Conservation (phyloP, 805 yeast species). For the Candida piceae region DNA sequence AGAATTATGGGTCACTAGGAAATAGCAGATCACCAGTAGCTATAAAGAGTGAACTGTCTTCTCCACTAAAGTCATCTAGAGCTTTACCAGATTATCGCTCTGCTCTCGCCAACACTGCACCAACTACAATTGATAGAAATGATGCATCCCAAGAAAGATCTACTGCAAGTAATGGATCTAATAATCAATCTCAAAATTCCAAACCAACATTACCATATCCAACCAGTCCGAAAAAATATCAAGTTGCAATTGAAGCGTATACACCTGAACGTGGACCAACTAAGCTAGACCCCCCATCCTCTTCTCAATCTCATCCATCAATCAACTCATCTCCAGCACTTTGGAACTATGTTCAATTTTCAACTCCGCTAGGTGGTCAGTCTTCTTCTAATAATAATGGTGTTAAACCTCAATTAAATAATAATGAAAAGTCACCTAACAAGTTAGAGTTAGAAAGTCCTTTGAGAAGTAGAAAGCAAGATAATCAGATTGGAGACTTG, state of each 20-base stretch:
- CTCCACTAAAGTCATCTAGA: conserved; percentile 15
- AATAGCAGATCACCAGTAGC: too few species aligned
- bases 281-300: conserved; percentile 25
- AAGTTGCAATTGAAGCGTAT: conserved; percentile 54
- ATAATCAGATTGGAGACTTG: conserved; percentile 35
- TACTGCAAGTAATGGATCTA: conserved; percentile 1
- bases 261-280: conserved; percentile 55
- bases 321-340: conserved; percentile 77
- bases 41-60: conserved; percentile 14
- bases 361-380: conserved; percentile 30
- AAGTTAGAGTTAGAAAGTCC: conserved; percentile 28
- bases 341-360: conserved; percentile 86
- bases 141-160: conserved; percentile 15
- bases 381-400: conserved; percentile 27
- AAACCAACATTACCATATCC: conserved; percentile 5
- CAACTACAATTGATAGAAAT: conserved; percentile 6
- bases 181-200: background rate
- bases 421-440: conserved; percentile 8
- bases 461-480: conserved; percentile 19
- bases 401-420: conserved; percentile 36
- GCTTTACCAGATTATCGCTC: conserved; percentile 12
- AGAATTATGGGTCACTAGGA: conserved; percentile 2
- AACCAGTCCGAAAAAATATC: conserved; percentile 35
- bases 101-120: conserved; percentile 7
- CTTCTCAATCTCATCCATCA: conserved; percentile 37